These are phyloP conservation scores for Globisporangium solare DNA, from an alignment of 352 stramenopile species.

Conservation along the genomic window DNA sequence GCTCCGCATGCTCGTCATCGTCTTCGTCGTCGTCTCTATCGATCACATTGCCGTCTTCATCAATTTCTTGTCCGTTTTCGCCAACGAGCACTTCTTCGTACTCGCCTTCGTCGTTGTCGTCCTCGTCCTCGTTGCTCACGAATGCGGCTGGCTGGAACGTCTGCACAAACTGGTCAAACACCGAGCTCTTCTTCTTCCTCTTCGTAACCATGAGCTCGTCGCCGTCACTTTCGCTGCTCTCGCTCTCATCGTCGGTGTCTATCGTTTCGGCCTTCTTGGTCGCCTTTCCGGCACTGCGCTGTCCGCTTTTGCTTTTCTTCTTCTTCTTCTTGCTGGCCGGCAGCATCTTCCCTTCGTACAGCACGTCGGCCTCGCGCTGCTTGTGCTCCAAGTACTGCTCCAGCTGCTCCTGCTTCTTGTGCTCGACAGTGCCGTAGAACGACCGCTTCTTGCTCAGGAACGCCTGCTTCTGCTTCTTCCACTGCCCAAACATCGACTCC, in stretches of 20 bases:
- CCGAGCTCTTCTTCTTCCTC: slow-evolving; percentile 20
- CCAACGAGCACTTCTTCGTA: slow-evolving; percentile 43
- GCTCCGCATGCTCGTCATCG: slow-evolving; percentile 11
- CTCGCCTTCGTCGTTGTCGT: slow-evolving; percentile 21
- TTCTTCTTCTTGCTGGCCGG: slow-evolving; percentile 11
- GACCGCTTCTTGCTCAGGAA: slow-evolving; percentile 34
- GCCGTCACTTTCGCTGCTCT: slow-evolving; percentile 9
- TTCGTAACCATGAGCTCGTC: slow-evolving; percentile 19
- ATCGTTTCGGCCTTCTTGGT: slow-evolving; percentile 1
- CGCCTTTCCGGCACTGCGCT: neutral
- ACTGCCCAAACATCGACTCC: slow-evolving; percentile 73
- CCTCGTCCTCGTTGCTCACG: too few relatives aligned
- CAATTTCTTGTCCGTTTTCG: slow-evolving; percentile 34
- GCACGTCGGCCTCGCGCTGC: slow-evolving; percentile 29
- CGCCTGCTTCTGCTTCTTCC: slow-evolving; percentile 60
- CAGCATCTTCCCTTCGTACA: slow-evolving; percentile 27
- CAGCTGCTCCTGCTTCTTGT: slow-evolving; percentile 47
- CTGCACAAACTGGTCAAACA: slow-evolving; percentile 78
- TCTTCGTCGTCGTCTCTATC: slow-evolving; percentile 14
- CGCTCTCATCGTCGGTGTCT: slow-evolving; percentile 6
- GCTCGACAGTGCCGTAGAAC: slow-evolving; percentile 37
- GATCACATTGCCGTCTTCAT: slow-evolving; percentile 32
- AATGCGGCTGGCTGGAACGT: slow-evolving; percentile 38
- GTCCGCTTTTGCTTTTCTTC: neutral
- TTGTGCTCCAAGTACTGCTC: slow-evolving; percentile 32